Evolutionary conservation across 495 filamentous ascomycete species (phyloP), one percentile per base, ranked within the genome.

Genomic region (Penicillium turbatum): DNA sequence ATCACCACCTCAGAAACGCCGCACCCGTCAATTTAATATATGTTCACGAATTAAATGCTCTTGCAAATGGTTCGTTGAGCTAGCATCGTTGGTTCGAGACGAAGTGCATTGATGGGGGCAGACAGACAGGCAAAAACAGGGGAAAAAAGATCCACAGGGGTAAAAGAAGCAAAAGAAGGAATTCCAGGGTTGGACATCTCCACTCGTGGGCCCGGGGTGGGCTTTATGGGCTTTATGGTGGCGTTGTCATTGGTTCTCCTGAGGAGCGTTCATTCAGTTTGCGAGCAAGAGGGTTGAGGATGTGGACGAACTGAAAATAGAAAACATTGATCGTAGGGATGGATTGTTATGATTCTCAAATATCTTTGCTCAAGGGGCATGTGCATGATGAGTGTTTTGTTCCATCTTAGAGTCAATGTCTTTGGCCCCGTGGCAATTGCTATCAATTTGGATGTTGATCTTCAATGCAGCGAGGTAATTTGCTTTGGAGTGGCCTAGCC

Each of bases 381-480:
- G n/a, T 51, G 19, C 39, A 51, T 27, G 48, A 21, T 36, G 45
- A 48, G 29, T 51, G 24, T 0, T 9, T 5, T 41, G 49, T n/a
- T 12, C n/a, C 15, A 43, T 32, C 24, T 31, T 30, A 27, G 27
- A 30, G 3, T 5, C 21, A 24, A 24, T 24, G 21, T 30, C 5
- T 16, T 30, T 16, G 16, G 2, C 21, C 47, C 32, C 47, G 47
- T 49, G 47, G 47, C 32, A 7, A 43, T 43, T 42, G 17, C 27
- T 38, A 39, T 49, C 47, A 19, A 30, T 30, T 19, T n/a, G 24
- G 35, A 6, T 6, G 11, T 24, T 24, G 49, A 51, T 51, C 49
- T 42, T 43, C 49, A 51, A 43, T 51, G 49, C 49, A 49, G 34
- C 32, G 15, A 42, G 15, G 12, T 21, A 12, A 27, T 35, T 36